phyloP scores from a whole-genome alignment of 2,329 filamentous ascomycete species.

The Diaporthe longicolla region DNA sequence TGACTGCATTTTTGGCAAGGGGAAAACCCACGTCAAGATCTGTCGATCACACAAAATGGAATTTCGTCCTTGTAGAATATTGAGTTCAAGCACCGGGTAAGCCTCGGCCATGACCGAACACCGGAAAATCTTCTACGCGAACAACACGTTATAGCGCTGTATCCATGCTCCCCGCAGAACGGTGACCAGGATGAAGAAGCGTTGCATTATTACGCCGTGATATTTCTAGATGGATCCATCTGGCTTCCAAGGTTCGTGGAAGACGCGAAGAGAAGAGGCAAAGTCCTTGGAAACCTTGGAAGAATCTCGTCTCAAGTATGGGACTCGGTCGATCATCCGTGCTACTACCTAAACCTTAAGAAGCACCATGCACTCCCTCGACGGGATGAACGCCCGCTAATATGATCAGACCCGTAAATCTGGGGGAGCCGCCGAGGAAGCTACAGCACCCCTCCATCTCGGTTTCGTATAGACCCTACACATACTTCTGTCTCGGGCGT shows the following conservation, averaged over 20 bases:
- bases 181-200: not conserved
- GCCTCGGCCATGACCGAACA: conserved; percentile 2
- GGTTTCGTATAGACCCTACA: conserved; percentile 1
- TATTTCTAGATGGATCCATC: not conserved
- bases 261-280: not conserved
- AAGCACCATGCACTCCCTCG: not conserved
- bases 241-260: not conserved
- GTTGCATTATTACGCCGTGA: not conserved
- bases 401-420: conserved; percentile 1
- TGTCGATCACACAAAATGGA: not conserved
- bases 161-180: not conserved
- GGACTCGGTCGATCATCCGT: conserved; percentile 3
- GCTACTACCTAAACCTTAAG: conserved; percentile 24
- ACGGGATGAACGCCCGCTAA: conserved; percentile 1
- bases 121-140: not conserved
- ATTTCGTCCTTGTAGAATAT: not conserved
- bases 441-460: not conserved
- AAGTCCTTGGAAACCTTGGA: not conserved
- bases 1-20: not conserved
- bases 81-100: not conserved
- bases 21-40: not conserved
- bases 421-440: not conserved
- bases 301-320: conserved; percentile 8
- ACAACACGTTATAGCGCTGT: not conserved
- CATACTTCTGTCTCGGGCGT: not conserved